Base-by-base conservation (phyloP, 768 basidiomycete genomes). In the Suillus americanus region DNA sequence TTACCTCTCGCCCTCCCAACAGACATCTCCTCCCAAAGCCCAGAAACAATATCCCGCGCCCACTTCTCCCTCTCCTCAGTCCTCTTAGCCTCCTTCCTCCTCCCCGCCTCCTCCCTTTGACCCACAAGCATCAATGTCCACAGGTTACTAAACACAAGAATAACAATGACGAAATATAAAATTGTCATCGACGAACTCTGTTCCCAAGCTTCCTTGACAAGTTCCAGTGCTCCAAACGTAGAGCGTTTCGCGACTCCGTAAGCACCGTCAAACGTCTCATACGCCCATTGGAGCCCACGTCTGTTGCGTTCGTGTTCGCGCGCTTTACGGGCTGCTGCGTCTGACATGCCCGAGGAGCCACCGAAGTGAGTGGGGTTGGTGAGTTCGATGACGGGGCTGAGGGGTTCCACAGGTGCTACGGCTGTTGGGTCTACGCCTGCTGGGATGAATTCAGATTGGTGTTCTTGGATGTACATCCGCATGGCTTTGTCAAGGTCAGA, bases 391-490 rank as follows among this genome's bases (percentile, higher is more conserved):
- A 73, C 57, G 8, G 75, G 69, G 20, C 70, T 73, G 28, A 79
- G 76, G 37, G 79, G 77, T 14, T 77, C 82, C 10, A 79, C 78
- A 2, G 81, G 82, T 0, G 82, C 85, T n/a, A 86, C 81, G 13
- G 75, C 82, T 51, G 79, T 79, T 8, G 81, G 80, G 65, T 92
- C 91, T 56, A 92, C 76, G 16, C 94, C 95, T 64, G 89, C 91
- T 0, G 92, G 90, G 59, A 94, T 77, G 77, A 99, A 99, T 78
- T 99, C 97, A 65, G 87, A 82, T 67, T 90, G 87, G 77, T 99
- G 95, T 61, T 90, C 89, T 66, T 89, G 84, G 73, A 99, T 97
- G 80, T 99, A 98, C 57, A 77, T 78, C 45, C 94, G 85, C 89
- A 99, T 96, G 3, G 88, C 88, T 68, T 81, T 84, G 68, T 95